Evolutionary conservation across 148 eudicot species (phyloP), one percentile per base, ranked within the genome.

Genomic region (Dianthus caryophyllus): DNA sequence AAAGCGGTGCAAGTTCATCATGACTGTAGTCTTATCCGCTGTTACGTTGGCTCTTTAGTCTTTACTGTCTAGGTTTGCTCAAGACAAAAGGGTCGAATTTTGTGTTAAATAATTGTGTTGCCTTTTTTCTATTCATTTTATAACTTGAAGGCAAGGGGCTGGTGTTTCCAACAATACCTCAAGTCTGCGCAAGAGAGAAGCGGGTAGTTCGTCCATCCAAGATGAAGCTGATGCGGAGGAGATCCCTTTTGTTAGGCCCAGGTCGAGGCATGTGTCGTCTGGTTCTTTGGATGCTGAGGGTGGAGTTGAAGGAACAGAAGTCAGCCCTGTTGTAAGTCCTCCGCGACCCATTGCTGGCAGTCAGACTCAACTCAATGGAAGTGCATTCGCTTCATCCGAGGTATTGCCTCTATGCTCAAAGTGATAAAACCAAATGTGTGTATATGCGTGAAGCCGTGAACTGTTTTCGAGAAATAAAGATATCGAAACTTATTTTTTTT

Each of bases 171-270:
- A 53, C 29, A 21, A 53, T 10, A 0, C 27, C 57, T 53, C 57
- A 53, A 53, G 29, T 53, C 57, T 21, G 57, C 57, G 22, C 57
- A 53, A 2, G 29, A 53, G 12, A 21, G 88, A 84, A 71, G 77
- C 78, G 36, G 91, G 88, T 68, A 81, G 83, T 73, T 82, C 89
- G 36, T 86, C 88, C 55, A 52, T 78, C 67, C 87, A 76, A 71
- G 89, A 84, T 70, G 96, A 90, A 70, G 82, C 64, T 61, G 99
- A 90, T 36, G 97, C 90, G 44, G 97, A 90, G 71, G 90, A 94
- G 71, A 84, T 71, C 67, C 97, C 89, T 6, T 71, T 94, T 43
- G 85, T 94, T 61, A 84, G 97, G 81, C 77, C 78, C 71, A 82
- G 93, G 83, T 80, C 86, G 58, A 85, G 93, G 75, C 86, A 65